These are phyloP conservation scores for Pseudozyma flocculosa DNA, from an alignment of 1,284 basidiomycete species.

Conservation along the genomic window DNA sequence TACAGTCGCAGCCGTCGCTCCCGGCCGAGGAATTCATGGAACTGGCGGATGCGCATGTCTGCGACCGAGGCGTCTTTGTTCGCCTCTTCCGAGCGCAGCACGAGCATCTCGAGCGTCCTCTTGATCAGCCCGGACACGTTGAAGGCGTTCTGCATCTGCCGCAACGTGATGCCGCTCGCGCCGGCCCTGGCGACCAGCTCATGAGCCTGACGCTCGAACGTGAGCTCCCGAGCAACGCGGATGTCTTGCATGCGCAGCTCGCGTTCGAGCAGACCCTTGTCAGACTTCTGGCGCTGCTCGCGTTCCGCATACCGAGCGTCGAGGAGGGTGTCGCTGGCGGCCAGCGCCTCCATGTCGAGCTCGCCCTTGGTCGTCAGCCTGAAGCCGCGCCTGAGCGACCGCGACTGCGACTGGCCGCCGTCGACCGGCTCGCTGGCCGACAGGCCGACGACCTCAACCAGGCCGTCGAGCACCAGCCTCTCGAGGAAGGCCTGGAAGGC, in stretches of 20 bases:
- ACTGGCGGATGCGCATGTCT: constrained; percentile 19
- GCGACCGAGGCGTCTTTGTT: constrained; percentile 17
- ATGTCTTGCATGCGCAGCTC: constrained; percentile 16
- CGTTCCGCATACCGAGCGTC: constrained; percentile 1
- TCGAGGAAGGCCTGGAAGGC: constrained; percentile 15
- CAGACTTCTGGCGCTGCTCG: constrained; percentile 9
- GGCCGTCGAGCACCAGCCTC: constrained; percentile 21
- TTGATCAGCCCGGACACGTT: constrained; percentile 17
- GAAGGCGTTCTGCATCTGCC: constrained; percentile 15
- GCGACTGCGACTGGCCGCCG: not conserved
- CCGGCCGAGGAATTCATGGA: constrained; percentile 27
- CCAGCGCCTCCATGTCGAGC: constrained; percentile 21
- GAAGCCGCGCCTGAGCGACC: constrained; percentile 12
- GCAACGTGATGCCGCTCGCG: constrained; percentile 13
- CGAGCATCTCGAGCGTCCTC: constrained; percentile 14
- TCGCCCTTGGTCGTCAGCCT: constrained; percentile 22
- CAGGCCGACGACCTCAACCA: constrained; percentile 28
- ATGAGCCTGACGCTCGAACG: constrained; percentile 22
- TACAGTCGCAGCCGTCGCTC: constrained; percentile 22
- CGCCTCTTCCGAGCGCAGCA: constrained; percentile 19
- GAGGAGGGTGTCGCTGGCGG: constrained; percentile 9
- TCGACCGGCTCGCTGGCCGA: constrained; percentile 1
- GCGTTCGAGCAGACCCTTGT: constrained; percentile 12
- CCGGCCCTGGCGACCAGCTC: constrained; percentile 23
- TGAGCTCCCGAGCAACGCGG: constrained; percentile 22